Evolutionary conservation across 768 basidiomycete genomes (phyloP), one percentile per base, ranked within the genome.

Genomic region (Cytidiella melzeri): DNA sequence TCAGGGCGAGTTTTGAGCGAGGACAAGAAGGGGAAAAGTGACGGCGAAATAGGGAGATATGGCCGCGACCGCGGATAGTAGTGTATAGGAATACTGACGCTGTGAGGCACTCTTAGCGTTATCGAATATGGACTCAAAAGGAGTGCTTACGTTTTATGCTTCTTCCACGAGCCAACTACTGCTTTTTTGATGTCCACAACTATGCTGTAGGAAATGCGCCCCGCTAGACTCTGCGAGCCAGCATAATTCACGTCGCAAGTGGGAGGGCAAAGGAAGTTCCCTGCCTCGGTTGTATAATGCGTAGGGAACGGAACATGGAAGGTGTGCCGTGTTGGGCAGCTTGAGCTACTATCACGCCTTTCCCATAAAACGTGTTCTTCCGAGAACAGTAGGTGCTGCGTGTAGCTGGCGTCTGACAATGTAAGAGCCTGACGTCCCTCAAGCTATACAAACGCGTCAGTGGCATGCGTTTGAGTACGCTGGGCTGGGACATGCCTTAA

Each of bases 1-100:
- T 84, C 84, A 6, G 84, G 83, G 3, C 73, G 68, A 0, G 71
- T 67, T 60, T 85, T 85, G 48, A 87, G 61, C 2, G 76, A 74
- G 0, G 76, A 74, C 52, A 82, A 71, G 58, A 86, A 81, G 21
- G 72, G 64, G 0, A 72, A 66, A 11, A 65, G 65, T 3, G 51
- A 57, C 1, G 70, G 62, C 11, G 79, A 59, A 34, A 83, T 76
- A 3, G 83, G 78, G 11, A 74, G 69, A 46, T 70, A 68, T 0
- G 84, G 73, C n/a, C 79, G 73, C 43, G 72, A 72, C 40, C 75
- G 74, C 6, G 82, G 83, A 37, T 52, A 55, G 53, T 84, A 84
- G 4, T n/a, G n/a, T 47, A 86, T 69, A 1, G 75, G 76, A 2
- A 80, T 62, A 18, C 61, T 62, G 28, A 82, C 58, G 21, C 81